Conservation (phyloP, 768 basidiomycete genomes). For the Macrolepiota dolichaula region DNA sequence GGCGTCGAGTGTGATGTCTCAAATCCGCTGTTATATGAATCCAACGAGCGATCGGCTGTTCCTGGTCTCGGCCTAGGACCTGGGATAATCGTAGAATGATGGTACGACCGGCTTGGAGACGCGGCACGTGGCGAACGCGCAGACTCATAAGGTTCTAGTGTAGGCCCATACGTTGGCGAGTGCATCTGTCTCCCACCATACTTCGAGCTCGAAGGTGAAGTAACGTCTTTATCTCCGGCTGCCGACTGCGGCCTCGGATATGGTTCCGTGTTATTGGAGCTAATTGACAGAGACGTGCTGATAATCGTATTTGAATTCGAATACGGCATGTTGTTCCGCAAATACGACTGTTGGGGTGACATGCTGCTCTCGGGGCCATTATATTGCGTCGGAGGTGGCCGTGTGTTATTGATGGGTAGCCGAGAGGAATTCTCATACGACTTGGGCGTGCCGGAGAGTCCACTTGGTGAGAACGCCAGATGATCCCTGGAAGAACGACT, state of each 20-base stretch:
- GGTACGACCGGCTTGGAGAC: slow-evolving; percentile 33
- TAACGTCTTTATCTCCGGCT: slow-evolving; percentile 36
- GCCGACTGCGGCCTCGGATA: slow-evolving; percentile 65
- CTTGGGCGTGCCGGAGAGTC: slow-evolving; percentile 34
- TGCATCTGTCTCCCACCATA: slow-evolving; percentile 28
- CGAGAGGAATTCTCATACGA: slow-evolving; percentile 39
- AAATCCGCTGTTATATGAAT: slow-evolving; percentile 30
- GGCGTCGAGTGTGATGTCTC: slow-evolving; percentile 47
- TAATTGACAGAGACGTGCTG: not conserved
- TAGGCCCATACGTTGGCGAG: slow-evolving; percentile 34
- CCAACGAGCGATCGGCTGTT: slow-evolving; percentile 30
- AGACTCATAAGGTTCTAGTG: slow-evolving; percentile 32
- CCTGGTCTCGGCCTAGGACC: slow-evolving; percentile 28
- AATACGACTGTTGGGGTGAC: slow-evolving; percentile 11
- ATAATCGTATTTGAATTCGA: slow-evolving; percentile 8
- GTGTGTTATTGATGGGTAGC: slow-evolving; percentile 7
- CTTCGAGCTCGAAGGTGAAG: slow-evolving; percentile 38
- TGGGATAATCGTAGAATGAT: slow-evolving; percentile 22
- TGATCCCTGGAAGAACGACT: slow-evolving; percentile 8
- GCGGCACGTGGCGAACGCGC: slow-evolving; percentile 37
- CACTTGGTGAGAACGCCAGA: slow-evolving; percentile 16
- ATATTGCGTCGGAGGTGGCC: slow-evolving; percentile 11
- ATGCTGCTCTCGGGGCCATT: slow-evolving; percentile 9
- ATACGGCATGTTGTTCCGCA: slow-evolving; percentile 14
- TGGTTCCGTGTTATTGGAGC: slow-evolving; percentile 38